Conservation (phyloP, 352 stramenopile genomes). For the Globisporangium polare region DNA sequence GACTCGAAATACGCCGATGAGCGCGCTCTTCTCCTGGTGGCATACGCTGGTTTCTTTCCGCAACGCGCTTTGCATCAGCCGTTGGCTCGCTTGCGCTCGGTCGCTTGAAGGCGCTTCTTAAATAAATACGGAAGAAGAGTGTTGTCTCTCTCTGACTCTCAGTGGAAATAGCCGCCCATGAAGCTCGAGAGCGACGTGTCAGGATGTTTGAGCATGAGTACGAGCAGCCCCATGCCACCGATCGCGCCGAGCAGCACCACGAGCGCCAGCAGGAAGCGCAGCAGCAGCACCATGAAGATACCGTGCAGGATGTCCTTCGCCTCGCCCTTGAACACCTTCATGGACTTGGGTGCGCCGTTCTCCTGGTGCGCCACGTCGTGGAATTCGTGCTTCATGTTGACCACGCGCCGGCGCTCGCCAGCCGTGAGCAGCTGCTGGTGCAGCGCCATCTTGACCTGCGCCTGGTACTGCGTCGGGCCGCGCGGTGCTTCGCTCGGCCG, state of each 20-base stretch:
- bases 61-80: background rate
- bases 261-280: conserved; percentile 47
- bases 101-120: conserved; percentile 7
- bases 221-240: conserved; percentile 25
- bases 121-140: conserved; percentile 12
- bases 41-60: background rate
- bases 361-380: conserved; percentile 37
- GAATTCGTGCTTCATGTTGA: conserved; percentile 29
- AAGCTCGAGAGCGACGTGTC: conserved; percentile 28
- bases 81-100: background rate
- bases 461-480: conserved; percentile 13
- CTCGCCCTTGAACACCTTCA: conserved; percentile 53
- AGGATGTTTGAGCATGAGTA: conserved; percentile 37
- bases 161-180: conserved; percentile 12
- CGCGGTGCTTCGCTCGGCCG: background rate
- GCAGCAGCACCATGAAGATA: conserved; percentile 57
- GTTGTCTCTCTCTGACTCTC: background rate
- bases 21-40: too few relatives aligned
- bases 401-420: conserved; percentile 24
- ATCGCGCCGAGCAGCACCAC: conserved; percentile 30
- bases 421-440: conserved; percentile 15
- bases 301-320: conserved; percentile 51
- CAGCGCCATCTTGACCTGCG: conserved; percentile 20
- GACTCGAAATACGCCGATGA: too few relatives aligned
- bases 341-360: conserved; percentile 46